These are phyloP conservation scores for Zalerion maritima DNA, from an alignment of 495 filamentous ascomycete genomes.

Conservation along the genomic window DNA sequence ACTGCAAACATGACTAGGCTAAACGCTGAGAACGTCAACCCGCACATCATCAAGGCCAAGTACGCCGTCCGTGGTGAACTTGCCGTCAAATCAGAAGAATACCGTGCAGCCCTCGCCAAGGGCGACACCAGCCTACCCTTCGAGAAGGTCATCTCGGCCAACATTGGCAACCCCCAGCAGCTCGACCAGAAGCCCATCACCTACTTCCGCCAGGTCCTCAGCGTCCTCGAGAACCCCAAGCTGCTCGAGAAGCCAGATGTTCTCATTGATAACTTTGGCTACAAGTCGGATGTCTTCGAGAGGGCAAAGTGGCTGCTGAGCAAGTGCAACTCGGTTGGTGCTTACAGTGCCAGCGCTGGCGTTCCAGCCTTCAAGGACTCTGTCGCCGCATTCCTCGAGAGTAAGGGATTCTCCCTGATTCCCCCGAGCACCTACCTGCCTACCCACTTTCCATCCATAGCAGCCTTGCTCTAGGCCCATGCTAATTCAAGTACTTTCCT, in stretches of 20 bases:
- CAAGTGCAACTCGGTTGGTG: conserved; percentile 79
- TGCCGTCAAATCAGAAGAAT: conserved; percentile 77
- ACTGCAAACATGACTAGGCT: conserved; percentile 43
- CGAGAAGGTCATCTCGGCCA: conserved; percentile 80
- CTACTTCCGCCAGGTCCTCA: conserved; percentile 95
- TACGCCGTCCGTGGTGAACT: conserved; percentile 96
- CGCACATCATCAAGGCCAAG: conserved; percentile 64
- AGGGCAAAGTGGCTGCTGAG: conserved; percentile 65
- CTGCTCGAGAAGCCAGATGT: conserved; percentile 68
- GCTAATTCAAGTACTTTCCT: conserved; percentile 3
- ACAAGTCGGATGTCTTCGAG: conserved; percentile 76
- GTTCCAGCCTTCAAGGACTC: conserved; percentile 71
- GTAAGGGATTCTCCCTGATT: conserved; percentile 26
- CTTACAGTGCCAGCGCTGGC: conserved; percentile 90
- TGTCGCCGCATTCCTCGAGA: conserved; percentile 81
- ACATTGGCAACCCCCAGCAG: conserved; percentile 98
- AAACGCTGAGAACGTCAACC: conserved; percentile 82
- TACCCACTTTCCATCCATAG: not conserved
- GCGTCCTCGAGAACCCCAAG: conserved; percentile 77
- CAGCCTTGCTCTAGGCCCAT: conserved; percentile 2
- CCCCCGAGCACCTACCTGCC: not conserved
- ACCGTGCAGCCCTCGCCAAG: conserved; percentile 50
- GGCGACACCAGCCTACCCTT: conserved; percentile 60
- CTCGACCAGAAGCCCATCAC: conserved; percentile 97
- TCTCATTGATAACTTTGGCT: conserved; percentile 52